A percentile compares a stretch with the other conserved stretches of the same genome.
phyloP scores from a whole-genome alignment of 306 rosid species.

The Pyrus pyrifolia region DNA sequence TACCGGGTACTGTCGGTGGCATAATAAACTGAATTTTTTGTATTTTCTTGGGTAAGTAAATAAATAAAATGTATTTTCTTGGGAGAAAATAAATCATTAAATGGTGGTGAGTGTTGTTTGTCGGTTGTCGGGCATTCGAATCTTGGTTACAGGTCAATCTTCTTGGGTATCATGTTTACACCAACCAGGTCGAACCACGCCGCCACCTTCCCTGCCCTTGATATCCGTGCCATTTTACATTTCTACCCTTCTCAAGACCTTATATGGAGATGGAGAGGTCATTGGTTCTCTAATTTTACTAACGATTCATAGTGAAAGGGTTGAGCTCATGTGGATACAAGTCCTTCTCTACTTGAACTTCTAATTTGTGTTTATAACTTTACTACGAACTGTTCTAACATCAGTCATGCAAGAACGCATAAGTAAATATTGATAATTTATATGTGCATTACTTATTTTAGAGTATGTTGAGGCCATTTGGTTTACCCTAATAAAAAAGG shows the following conservation, averaged over 20 bases:
- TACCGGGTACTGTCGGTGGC: constrained; percentile 43
- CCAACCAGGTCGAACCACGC: constrained; percentile 20
- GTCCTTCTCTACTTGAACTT: background rate
- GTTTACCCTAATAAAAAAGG: no score
- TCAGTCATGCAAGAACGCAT: rapidly evolving
- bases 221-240: background rate
- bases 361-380: no score
- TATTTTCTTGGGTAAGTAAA: background rate
- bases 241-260: background rate
- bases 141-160: constrained; percentile 31
- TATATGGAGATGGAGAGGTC: background rate
- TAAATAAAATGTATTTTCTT: background rate
- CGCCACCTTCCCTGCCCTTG: background rate
- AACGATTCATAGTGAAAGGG: background rate
- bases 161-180: constrained; percentile 15
- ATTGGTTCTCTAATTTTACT: background rate
- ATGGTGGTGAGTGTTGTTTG: constrained; percentile 27
- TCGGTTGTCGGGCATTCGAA: constrained; percentile 49
- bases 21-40: background rate
- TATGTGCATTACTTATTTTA: background rate
- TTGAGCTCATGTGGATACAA: background rate
- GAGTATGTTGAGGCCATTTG: no score
- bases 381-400: no score
- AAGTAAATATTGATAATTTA: no score
- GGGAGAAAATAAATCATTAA: constrained; percentile 1